Percentiles rank a stretch among this genome's conserved stretches.
Evolutionary conservation across 2,329 filamentous ascomycete species (phyloP).

Genomic region (Rasamsonia emersonii): DNA sequence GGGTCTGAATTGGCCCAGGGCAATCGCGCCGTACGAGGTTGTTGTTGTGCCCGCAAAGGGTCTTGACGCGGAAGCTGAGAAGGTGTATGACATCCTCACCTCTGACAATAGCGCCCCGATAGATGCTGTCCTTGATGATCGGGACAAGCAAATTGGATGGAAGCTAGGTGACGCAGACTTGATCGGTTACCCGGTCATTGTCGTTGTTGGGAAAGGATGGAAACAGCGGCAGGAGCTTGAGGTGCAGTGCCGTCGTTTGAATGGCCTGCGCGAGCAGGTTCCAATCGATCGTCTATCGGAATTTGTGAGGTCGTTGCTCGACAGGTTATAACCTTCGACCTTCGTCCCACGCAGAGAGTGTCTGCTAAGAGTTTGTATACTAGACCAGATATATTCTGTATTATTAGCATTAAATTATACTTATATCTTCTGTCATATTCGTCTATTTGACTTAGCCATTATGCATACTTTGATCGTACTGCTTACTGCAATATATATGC

Average conservation of each 20-base stretch:
- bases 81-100: conserved; percentile 56
- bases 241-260: conserved; percentile 66
- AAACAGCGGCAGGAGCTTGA: conserved; percentile 52
- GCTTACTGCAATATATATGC: too few species aligned
- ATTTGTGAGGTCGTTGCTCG: conserved; percentile 42
- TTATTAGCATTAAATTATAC: too few species aligned
- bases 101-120: conserved; percentile 23
- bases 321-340: conserved; percentile 38
- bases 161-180: conserved; percentile 86
- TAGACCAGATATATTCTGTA: neutral
- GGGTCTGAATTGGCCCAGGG: conserved; percentile 81
- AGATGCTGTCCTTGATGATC: conserved; percentile 69
- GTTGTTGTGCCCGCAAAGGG: conserved; percentile 52
- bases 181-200: conserved; percentile 75
- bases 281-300: conserved; percentile 40
- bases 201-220: conserved; percentile 71
- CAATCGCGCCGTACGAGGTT: conserved; percentile 76
- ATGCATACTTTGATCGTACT: too few species aligned
- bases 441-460: too few species aligned
- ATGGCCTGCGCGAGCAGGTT: conserved; percentile 51
- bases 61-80: conserved; percentile 41
- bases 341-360: neutral
- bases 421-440: too few species aligned
- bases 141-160: conserved; percentile 61
- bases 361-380: conserved; percentile 1